Base-by-base conservation (phyloP, 108 stramenopile genomes). In the Cyclotella cryptica region DNA sequence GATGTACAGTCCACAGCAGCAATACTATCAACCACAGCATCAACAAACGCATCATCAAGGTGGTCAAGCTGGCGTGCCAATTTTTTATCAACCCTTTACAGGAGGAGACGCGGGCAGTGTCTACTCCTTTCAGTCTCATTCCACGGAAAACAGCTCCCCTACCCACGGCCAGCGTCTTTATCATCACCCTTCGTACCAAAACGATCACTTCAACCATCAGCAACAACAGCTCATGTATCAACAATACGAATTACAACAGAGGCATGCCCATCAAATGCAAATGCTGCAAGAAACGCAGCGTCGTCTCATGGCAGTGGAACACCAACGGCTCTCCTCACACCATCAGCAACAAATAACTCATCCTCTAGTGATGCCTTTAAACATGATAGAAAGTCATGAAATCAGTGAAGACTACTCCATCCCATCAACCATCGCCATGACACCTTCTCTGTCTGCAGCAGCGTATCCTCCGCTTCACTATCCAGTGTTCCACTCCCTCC, bases 241-340 rank as follows among this genome's bases (percentile, higher is more conserved):
- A 52, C 85, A 88, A 42, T 86, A 86, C 28, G 84, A 84, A 63
- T 46, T 86, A 30, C 88, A 86, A 49, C 88, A 86, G 73, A 71
- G 73, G 57, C 85, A 88, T 74, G 67, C 81, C 15, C 88, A 88
- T 52, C 87, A 88, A 43, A 64, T 85, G 67, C 75, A 86, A 57
- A 80, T 80, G 55, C 72, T 80, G 19, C 69, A 72, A 72, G 68
- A 69, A 9, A 39, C 51, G 7, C 68, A 69, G 24, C 49, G 51
- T 24, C 19, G 52, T 28, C 14, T 69, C 30, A 39, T 69, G 49
- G 68, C 45, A 10, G 18, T 42, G 3, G 61, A 62, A 10, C 61
- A 62, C 10, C 61, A 62, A 18, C 30, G 35, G 5, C 15, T 39
- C 0, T n/a, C 8, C 14, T 3, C 22, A 15, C 61, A 62, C 3